phyloP scores from a whole-genome alignment of 805 yeast species.

The Lipomyces oligophaga region DNA sequence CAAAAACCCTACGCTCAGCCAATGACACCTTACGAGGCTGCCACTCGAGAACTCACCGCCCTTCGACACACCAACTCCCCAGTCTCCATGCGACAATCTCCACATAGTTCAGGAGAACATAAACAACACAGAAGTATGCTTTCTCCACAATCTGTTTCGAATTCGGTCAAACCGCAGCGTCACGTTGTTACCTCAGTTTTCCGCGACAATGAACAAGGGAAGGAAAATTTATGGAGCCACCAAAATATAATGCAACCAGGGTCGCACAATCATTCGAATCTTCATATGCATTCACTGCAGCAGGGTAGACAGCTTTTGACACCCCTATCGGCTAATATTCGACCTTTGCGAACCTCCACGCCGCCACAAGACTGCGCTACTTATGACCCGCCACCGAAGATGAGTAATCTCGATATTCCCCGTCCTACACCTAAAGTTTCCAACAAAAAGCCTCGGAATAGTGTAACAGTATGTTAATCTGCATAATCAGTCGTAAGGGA shows the following conservation, averaged over 20 bases:
- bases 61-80: no score
- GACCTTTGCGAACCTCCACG: conserved; percentile 24
- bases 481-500: background rate
- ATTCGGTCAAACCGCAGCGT: conserved; percentile 4
- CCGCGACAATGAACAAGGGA: conserved; percentile 16
- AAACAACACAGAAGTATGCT: no score
- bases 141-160: no score
- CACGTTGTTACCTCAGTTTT: conserved; percentile 3
- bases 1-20: no score
- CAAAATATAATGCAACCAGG: background rate
- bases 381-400: conserved; percentile 28
- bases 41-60: no score
- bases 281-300: background rate
- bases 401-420: conserved; percentile 25
- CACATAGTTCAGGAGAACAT: no score
- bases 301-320: conserved; percentile 27
- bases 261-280: no score
- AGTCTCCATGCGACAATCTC: no score
- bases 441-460: conserved; percentile 30
- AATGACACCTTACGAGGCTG: no score
- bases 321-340: conserved; percentile 27
- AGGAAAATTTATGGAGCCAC: background rate
- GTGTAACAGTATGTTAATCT: conserved; percentile 45
- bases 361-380: conserved; percentile 20
- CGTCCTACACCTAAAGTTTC: conserved; percentile 19